Conservation (phyloP, 2,329 filamentous ascomycete genomes). For the Cladosporium sp. region DNA sequence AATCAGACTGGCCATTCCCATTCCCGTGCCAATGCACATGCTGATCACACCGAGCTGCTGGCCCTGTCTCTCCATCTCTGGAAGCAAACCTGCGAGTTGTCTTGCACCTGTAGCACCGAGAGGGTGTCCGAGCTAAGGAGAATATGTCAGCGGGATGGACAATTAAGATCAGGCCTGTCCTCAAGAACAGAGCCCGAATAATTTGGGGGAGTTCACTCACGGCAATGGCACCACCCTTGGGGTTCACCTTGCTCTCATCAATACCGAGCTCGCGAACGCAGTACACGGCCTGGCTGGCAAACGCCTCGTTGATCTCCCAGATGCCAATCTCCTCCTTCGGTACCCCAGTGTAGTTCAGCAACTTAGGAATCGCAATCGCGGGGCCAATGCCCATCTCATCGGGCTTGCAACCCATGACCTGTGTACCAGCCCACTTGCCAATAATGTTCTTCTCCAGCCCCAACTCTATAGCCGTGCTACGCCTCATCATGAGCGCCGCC, state of each 20-base stretch:
- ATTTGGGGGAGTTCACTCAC: conserved; percentile 41
- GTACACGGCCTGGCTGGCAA: conserved; percentile 65
- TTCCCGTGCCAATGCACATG: conserved; percentile 69
- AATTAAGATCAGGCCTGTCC: neutral
- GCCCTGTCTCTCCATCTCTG: conserved; percentile 65
- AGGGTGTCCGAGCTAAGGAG: conserved; percentile 64
- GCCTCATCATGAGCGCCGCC: conserved; percentile 78
- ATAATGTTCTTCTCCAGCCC: conserved; percentile 70
- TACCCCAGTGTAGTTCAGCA: conserved; percentile 70
- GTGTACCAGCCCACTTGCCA: conserved; percentile 77
- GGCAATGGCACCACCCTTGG: conserved; percentile 92
- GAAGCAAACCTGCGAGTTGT: conserved; percentile 73
- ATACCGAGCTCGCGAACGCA: conserved; percentile 71
- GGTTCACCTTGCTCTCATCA: conserved; percentile 74
- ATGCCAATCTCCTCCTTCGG: conserved; percentile 69
- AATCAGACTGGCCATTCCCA: conserved; percentile 56
- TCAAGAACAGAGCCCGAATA: neutral
- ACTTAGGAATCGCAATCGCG: conserved; percentile 78
- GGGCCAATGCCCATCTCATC: conserved; percentile 96
- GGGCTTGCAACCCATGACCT: conserved; percentile 74
- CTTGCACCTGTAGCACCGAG: conserved; percentile 84
- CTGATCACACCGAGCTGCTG: conserved; percentile 81
- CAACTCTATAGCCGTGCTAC: conserved; percentile 73
- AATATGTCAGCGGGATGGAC: neutral
- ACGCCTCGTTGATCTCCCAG: conserved; percentile 93